Percentiles rank a stretch among this genome's conserved stretches.
Evolutionary conservation across 164 flowering plant species (phyloP).

Genomic region (Dillenia suffruticosa): DNA sequence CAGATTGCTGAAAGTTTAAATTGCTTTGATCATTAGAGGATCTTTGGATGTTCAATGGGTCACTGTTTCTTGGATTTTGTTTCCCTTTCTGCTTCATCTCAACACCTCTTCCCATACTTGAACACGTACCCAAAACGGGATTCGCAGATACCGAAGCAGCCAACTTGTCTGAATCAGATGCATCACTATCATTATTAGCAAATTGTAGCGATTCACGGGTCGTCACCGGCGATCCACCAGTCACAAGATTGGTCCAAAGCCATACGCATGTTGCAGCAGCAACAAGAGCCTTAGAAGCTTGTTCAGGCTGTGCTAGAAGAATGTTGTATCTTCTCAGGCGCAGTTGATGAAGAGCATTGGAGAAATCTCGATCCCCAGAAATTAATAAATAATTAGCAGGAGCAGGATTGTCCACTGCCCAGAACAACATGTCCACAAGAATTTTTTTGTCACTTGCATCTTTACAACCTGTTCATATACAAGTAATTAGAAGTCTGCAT

Average conservation of each 20-base stretch:
- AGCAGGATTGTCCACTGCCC: conserved; percentile 97
- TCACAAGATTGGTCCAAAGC: conserved; percentile 82
- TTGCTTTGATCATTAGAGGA: conserved; percentile 21
- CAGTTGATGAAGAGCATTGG: conserved; percentile 87
- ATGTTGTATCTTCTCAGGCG: conserved; percentile 91
- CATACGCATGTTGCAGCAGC: conserved; percentile 94
- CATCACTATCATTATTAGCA: conserved; percentile 12
- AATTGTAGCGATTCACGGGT: conserved; percentile 37
- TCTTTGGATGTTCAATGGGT: conserved; percentile 39
- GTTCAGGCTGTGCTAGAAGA: conserved; percentile 80
- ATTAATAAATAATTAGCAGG: conserved; percentile 86
- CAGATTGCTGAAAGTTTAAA: conserved; percentile 23
- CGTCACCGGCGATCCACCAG: conserved; percentile 63
- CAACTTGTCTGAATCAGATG: conserved; percentile 18
- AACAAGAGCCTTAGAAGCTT: conserved; percentile 71
- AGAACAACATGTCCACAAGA: conserved; percentile 83
- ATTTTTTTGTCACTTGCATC: conserved; percentile 97
- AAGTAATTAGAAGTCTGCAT: neutral
- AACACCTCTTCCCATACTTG: conserved; percentile 22
- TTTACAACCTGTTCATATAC: conserved; percentile 54
- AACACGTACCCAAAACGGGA: conserved; percentile 20
- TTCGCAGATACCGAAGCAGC: conserved; percentile 19
- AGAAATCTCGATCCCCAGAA: conserved; percentile 92
- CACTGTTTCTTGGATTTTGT: conserved; percentile 23
- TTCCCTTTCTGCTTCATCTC: conserved; percentile 44